Percentiles rank a stretch among this genome's conserved stretches.
These are phyloP conservation scores for Prillingera fragicola DNA, from an alignment of 1,284 basidiomycete species.

Conservation along the genomic window DNA sequence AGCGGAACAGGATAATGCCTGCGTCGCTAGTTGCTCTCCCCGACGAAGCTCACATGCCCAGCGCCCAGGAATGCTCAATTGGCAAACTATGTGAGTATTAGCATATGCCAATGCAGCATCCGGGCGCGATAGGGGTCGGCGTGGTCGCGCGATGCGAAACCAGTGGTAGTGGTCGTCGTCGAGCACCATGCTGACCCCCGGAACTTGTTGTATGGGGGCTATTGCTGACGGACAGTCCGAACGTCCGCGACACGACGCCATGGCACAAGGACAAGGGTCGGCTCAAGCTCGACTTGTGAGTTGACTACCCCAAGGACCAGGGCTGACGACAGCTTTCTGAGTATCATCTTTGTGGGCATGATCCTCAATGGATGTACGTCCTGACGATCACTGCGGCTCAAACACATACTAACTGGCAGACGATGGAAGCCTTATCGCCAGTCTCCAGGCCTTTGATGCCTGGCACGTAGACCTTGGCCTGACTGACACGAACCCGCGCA, in stretches of 20 bases:
- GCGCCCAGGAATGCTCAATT: constrained; percentile 30
- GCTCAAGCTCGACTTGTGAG: constrained; percentile 49
- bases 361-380: constrained; percentile 47
- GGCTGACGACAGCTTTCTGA: constrained; percentile 37
- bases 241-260: constrained; percentile 38
- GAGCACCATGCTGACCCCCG: constrained; percentile 1
- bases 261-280: constrained; percentile 46
- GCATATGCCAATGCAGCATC: neutral
- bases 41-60: constrained; percentile 26
- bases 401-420: constrained; percentile 27
- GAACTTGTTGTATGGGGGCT: neutral
- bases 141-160: no score
- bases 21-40: constrained; percentile 48
- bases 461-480: constrained; percentile 45
- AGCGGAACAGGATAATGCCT: constrained; percentile 51
- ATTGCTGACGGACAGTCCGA: constrained; percentile 30
- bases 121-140: no score
- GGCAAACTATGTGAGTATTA: constrained; percentile 44
- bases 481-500: constrained; percentile 23
- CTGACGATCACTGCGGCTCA: neutral
- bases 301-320: constrained; percentile 1
- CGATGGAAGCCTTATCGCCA: constrained; percentile 46
- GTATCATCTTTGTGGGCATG: constrained; percentile 49
- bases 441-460: constrained; percentile 44
- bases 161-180: neutral